A percentile compares a stretch with the other conserved stretches of the same genome.
Conservation (phyloP, 2,329 filamentous ascomycete species). For the Sporothrix variecibatus region DNA sequence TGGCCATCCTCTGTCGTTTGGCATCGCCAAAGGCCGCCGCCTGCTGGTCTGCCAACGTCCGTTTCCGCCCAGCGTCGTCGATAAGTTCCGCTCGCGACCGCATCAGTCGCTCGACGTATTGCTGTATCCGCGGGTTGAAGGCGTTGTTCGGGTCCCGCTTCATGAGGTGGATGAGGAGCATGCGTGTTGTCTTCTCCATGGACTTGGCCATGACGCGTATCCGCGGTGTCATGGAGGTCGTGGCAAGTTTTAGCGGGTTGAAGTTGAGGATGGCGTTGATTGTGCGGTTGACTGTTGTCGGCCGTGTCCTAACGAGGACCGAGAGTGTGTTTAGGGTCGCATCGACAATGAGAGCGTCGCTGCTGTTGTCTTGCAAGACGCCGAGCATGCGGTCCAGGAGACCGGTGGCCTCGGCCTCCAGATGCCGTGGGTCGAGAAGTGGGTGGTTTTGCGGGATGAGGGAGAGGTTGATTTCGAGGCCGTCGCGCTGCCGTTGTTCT, state of each 20-base stretch:
- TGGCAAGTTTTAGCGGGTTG: constrained; percentile 82
- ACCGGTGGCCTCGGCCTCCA: constrained; percentile 92
- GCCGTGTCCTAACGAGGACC: constrained; percentile 77
- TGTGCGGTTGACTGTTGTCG: constrained; percentile 80
- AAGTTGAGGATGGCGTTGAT: constrained; percentile 84
- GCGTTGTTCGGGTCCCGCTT: constrained; percentile 82
- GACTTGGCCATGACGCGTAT: constrained; percentile 83
- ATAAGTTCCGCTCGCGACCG: constrained; percentile 76
- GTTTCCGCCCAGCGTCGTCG: constrained; percentile 77
- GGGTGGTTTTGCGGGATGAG: constrained; percentile 83
- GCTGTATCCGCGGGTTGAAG: constrained; percentile 75
- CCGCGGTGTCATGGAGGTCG: constrained; percentile 72
- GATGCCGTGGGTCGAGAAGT: constrained; percentile 72
- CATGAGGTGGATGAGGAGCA: constrained; percentile 78
- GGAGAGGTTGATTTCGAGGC: constrained; percentile 81
- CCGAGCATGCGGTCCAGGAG: constrained; percentile 84
- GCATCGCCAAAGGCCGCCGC: constrained; percentile 71
- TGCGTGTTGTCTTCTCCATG: constrained; percentile 89
- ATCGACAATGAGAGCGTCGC: constrained; percentile 53
- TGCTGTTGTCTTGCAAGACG: constrained; percentile 82
- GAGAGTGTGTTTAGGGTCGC: constrained; percentile 68
- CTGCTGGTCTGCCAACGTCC: constrained; percentile 69
- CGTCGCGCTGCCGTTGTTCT: constrained; percentile 74
- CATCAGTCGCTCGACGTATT: constrained; percentile 80
- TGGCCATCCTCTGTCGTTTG: constrained; percentile 77